A percentile compares a stretch with the other conserved stretches of the same genome.
Evolutionary conservation across 345 rosid genomes (phyloP).

Genomic region (Sisymbrium altissimum): DNA sequence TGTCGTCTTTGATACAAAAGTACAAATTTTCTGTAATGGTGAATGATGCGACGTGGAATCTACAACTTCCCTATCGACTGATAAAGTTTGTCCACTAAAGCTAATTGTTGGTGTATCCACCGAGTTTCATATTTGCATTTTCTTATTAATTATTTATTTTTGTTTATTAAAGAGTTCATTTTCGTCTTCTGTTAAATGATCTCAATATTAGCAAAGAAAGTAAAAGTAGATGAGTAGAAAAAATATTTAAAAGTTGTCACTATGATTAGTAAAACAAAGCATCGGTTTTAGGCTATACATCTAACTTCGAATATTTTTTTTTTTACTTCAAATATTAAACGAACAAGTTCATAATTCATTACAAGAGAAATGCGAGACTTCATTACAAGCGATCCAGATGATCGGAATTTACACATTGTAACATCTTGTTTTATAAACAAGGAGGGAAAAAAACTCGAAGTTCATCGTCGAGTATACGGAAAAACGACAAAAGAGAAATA

Average conservation of each 20-base stretch:
- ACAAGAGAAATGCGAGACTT: neutral
- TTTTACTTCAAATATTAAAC: too few relatives aligned
- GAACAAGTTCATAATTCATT: neutral
- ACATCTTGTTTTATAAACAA: neutral
- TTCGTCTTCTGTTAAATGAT: neutral
- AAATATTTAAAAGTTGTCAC: too few relatives aligned
- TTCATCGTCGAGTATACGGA: constrained; percentile 18
- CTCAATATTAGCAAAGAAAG: neutral
- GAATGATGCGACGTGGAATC: neutral
- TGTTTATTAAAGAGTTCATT: neutral
- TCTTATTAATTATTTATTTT: neutral
- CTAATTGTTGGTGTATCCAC: neutral
- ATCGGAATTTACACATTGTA: neutral
- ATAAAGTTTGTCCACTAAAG: neutral
- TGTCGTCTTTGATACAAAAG: neutral
- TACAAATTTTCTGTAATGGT: neutral
- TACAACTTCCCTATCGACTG: neutral
- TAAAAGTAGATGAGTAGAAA: too few relatives aligned
- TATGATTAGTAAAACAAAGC: too few relatives aligned
- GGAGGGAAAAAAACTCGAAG: constrained; percentile 11
- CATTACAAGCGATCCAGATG: neutral
- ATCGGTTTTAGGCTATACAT: too few relatives aligned
- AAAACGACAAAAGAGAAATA: neutral
- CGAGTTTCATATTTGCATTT: neutral
- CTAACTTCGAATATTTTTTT: neutral